Conservation (phyloP, 2,329 filamentous ascomycete species). For the Ophiocordyceps camponoti-saundersi region DNA sequence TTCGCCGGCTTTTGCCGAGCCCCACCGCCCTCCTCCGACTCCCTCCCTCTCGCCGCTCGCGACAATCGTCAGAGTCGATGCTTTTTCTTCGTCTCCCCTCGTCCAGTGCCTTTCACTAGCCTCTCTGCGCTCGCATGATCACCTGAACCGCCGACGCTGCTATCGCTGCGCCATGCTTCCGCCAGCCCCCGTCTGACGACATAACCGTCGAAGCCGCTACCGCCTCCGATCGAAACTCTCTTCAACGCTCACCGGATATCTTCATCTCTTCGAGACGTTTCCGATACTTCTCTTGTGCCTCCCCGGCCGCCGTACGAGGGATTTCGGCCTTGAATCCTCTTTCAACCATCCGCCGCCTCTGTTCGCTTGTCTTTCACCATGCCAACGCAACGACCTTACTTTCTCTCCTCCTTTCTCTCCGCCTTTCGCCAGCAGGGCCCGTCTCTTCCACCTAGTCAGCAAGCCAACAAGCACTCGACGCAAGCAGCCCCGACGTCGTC, state of each 20-base stretch:
- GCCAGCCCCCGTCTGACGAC: background rate
- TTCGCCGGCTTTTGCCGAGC: constrained; percentile 10
- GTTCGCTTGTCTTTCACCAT: constrained; percentile 12
- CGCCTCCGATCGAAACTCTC: background rate
- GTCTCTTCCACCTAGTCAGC: constrained; percentile 16
- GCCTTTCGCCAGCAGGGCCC: constrained; percentile 33
- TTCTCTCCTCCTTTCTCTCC: constrained; percentile 38
- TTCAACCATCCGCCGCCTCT: background rate
- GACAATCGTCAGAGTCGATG: background rate
- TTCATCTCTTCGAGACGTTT: background rate
- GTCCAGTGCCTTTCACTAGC: background rate
- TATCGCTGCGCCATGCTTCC: background rate
- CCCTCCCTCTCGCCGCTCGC: background rate
- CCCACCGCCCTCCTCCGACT: background rate
- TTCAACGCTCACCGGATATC: background rate
- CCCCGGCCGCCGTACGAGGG: background rate
- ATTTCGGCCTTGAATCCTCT: background rate
- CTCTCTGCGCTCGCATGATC: background rate
- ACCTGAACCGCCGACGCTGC: background rate
- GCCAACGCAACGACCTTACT: constrained; percentile 37
- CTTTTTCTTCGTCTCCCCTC: background rate
- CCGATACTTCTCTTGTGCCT: background rate
- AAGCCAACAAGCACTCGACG: constrained; percentile 17
- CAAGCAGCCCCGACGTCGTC: constrained; percentile 7
- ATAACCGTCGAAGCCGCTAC: background rate